These are phyloP conservation scores for Euryodendron excelsum DNA, from an alignment of 148 eudicot species.

Conservation along the genomic window DNA sequence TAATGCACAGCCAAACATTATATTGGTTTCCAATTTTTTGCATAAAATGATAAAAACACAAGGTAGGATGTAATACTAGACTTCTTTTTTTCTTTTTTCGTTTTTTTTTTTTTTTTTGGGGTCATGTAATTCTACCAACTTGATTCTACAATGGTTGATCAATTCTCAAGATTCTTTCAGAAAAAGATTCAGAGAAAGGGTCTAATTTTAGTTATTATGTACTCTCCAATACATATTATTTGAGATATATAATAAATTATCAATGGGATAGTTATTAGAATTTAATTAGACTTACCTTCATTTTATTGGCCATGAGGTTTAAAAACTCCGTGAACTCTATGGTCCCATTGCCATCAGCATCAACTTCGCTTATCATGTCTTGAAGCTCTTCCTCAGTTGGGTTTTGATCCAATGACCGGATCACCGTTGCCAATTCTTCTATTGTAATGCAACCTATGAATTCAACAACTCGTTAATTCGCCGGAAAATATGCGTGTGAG, in stretches of 20 bases:
- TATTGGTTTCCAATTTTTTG: no score
- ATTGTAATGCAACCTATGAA: constrained; percentile 39
- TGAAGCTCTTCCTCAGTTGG: constrained; percentile 55
- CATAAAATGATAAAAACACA: no score
- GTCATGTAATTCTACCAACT: neutral
- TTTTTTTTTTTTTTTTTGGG: no score
- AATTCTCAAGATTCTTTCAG: no score
- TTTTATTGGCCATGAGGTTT: constrained; percentile 42
- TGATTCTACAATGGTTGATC: no score
- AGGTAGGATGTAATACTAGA: no score
- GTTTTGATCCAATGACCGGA: constrained; percentile 54
- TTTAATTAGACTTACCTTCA: constrained; percentile 28
- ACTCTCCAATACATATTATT: no score
- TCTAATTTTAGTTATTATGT: neutral
- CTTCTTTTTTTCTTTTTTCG: no score
- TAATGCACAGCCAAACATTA: no score
- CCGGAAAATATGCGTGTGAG: neutral
- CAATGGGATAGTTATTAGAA: neutral
- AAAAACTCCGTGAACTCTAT: constrained; percentile 55
- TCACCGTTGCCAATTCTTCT: constrained; percentile 55
- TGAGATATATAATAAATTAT: no score
- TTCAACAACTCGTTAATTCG: neutral
- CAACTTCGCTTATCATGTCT: constrained; percentile 44
- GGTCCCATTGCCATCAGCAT: constrained; percentile 47
- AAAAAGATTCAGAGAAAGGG: no score